phyloP scores from a whole-genome alignment of 805 yeast species.

The Lipomyces mesembrius region DNA sequence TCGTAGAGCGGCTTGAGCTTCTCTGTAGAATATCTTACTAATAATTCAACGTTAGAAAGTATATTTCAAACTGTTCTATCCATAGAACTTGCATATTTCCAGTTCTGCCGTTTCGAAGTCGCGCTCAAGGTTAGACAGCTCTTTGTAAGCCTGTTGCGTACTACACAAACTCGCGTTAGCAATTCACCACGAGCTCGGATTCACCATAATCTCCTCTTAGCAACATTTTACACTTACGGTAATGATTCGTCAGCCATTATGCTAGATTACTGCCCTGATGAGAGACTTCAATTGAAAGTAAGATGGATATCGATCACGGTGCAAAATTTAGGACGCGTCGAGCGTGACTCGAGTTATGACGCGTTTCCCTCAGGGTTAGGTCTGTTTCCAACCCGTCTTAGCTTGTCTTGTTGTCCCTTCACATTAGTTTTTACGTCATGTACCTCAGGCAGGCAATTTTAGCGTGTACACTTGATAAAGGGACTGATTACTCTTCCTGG shows the following conservation, averaged over 20 bases:
- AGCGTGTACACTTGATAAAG: no score
- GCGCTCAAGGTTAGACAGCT: constrained; percentile 39
- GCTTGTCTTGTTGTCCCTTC: no score
- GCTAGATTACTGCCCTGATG: neutral
- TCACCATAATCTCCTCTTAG: neutral
- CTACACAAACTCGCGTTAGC: neutral
- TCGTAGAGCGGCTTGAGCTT: constrained; percentile 62
- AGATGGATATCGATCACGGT: neutral
- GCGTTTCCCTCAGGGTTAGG: neutral
- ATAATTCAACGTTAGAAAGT: neutral
- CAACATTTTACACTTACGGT: neutral
- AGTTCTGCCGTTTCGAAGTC: constrained; percentile 31
- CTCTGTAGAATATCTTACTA: constrained; percentile 35
- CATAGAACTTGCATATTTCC: constrained; percentile 15
- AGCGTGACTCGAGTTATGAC: neutral
- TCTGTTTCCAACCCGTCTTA: no score
- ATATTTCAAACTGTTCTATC: neutral
- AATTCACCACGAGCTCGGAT: neutral
- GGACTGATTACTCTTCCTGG: no score
- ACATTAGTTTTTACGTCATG: no score
- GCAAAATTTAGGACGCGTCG: neutral
- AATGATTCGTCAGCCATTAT: neutral
- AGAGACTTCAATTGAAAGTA: neutral
- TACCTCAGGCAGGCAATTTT: no score
- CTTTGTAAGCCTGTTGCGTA: constrained; percentile 23